A percentile compares a stretch with the other conserved stretches of the same genome.
These are phyloP conservation scores for Pythium insidiosum DNA, from an alignment of 352 stramenopile species.

Conservation along the genomic window DNA sequence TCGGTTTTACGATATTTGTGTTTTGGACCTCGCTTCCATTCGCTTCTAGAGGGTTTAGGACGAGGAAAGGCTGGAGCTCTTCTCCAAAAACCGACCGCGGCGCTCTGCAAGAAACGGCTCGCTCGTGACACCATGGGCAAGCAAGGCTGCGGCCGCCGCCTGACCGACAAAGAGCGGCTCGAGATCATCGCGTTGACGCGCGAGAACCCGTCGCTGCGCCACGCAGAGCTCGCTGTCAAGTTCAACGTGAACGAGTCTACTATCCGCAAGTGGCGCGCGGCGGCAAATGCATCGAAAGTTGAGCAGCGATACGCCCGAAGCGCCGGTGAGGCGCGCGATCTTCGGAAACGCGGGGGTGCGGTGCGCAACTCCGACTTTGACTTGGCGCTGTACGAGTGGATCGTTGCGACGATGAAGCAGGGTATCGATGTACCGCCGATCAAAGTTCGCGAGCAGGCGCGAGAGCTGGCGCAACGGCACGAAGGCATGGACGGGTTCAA, in stretches of 20 bases:
- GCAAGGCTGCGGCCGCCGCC: conserved; percentile 30
- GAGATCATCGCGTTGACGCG: conserved; percentile 51
- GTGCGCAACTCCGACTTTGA: conserved; percentile 36
- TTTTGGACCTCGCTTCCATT: no score
- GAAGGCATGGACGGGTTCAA: conserved; percentile 40
- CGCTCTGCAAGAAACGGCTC: background rate
- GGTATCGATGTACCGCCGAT: conserved; percentile 15
- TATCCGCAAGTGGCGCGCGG: conserved; percentile 45
- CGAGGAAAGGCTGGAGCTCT: no score
- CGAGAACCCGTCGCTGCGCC: conserved; percentile 30
- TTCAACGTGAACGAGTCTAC: conserved; percentile 51
- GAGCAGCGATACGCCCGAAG: conserved; percentile 29
- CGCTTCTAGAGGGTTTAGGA: no score
- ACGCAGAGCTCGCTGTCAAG: conserved; percentile 36
- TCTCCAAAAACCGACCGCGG: background rate
- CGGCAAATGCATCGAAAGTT: conserved; percentile 28
- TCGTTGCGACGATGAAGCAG: conserved; percentile 12
- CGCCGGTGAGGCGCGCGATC: conserved; percentile 21
- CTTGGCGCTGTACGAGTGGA: conserved; percentile 28
- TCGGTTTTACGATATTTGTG: no score
- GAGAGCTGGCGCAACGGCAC: conserved; percentile 18
- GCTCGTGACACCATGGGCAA: conserved; percentile 15
- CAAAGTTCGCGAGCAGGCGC: conserved; percentile 26
- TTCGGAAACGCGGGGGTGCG: conserved; percentile 25
- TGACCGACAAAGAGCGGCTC: conserved; percentile 56